Percentiles rank a stretch among this genome's conserved stretches.
phyloP scores from a whole-genome alignment of 2,329 filamentous ascomycete genomes.

The Aspergillus fijiensis region DNA sequence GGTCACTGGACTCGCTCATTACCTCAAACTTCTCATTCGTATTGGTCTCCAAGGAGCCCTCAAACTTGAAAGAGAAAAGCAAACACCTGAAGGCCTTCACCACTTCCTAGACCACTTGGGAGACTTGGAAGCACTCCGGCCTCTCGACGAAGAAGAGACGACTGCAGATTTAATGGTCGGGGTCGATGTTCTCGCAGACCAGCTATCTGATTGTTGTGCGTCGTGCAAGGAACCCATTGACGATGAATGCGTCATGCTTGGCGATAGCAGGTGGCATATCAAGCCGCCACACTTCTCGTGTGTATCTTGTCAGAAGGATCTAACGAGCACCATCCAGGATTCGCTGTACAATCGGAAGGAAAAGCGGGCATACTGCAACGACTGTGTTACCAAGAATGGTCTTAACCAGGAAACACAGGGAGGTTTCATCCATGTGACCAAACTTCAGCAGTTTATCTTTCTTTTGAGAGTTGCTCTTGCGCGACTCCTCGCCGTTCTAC shows the following conservation, averaged over 20 bases:
- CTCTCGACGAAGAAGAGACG: constrained; percentile 58
- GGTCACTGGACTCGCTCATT: constrained; percentile 93
- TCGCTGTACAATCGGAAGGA: constrained; percentile 69
- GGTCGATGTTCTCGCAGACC: constrained; percentile 66
- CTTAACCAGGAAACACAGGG: constrained; percentile 56
- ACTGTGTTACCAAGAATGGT: constrained; percentile 56
- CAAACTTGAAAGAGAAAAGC: constrained; percentile 82
- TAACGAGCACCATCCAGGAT: constrained; percentile 67
- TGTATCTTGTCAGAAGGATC: constrained; percentile 68
- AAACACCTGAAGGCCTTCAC: constrained; percentile 71
- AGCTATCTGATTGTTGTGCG: constrained; percentile 80
- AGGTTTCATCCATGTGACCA: constrained; percentile 74
- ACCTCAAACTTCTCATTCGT: constrained; percentile 93
- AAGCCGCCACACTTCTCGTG: constrained; percentile 67
- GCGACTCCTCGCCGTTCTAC: constrained; percentile 80
- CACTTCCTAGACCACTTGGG: constrained; percentile 80
- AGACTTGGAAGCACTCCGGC: constrained; percentile 75
- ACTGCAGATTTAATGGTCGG: constrained; percentile 65
- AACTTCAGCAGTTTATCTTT: constrained; percentile 92
- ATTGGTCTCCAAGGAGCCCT: constrained; percentile 94
- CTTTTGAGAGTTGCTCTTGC: constrained; percentile 88
- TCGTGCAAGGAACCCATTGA: constrained; percentile 85
- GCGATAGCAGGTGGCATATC: constrained; percentile 78
- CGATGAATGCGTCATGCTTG: constrained; percentile 79
- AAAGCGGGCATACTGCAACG: constrained; percentile 68